Evolutionary conservation across 2,329 filamentous ascomycete species (phyloP), one percentile per base, ranked within the genome.

Genomic region (Epichloe typhina): DNA sequence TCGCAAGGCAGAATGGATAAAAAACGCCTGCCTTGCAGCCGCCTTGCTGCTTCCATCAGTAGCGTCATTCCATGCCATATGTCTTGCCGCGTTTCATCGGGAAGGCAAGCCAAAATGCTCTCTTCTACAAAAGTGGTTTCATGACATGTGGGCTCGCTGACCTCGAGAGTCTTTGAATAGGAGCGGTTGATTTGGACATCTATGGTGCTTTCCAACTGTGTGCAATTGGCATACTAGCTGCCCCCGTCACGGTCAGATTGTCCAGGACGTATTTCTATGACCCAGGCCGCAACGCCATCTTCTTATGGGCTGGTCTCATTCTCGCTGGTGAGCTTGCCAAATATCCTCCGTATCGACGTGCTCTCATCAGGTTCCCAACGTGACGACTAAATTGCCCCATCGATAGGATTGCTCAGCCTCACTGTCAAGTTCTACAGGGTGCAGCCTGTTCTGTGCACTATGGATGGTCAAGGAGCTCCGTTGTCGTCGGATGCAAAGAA

Each of bases 191-290:
- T 57, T 77, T 86, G 74, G 82, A 86, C 56, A 69, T 85, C 3
- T 86, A 76, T 51, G 82, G 82, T 1, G 80, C 80, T 8, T 83
- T 85, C 54, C 82, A 86, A 55, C 61, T 84, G 0, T 85, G 82
- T 52, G 72, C 81, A 0, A 80, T 86, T 38, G 82, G 79, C 12
- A 80, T 84, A 15, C 57, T 86, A 4, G 77, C 79, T 1, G 82
- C 78, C 4, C 82, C 82, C 0, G 71, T 80, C 0, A 83, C 80
- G 0, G 79, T 82, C 21, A 72, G 74, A 54, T 62, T 81, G 42
- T 84, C 81, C 1, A 65, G 65, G 15, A 85, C 81, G 0, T 85
- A 85, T 59, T 84, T 83, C 59, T 71, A 79, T 49, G 73, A 77
- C 21, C 77, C 77, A 0, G 81, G 80, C 2, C 71, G 82, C 37